Percentiles rank a stretch among this genome's conserved stretches.
Evolutionary conservation across 495 filamentous ascomycete genomes (phyloP).

Genomic region (Penicillium diatomitis): DNA sequence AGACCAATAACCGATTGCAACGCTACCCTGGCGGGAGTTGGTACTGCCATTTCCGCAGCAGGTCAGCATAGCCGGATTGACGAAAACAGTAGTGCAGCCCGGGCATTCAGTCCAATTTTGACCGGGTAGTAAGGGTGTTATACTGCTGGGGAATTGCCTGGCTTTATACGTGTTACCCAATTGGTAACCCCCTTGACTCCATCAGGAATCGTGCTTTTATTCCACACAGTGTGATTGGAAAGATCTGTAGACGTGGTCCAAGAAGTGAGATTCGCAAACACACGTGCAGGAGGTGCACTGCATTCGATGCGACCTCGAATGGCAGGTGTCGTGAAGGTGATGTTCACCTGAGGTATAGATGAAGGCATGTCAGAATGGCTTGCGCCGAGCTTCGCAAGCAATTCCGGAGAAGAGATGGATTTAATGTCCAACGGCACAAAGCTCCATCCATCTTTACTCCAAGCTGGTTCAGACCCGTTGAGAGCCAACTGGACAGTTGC

Average conservation of each 20-base stretch:
- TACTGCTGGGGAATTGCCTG: background rate
- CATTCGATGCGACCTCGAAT: constrained; percentile 24
- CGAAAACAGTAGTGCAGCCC: constrained; percentile 16
- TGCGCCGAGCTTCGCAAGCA: background rate
- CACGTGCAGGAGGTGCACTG: constrained; percentile 4
- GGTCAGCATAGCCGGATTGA: constrained; percentile 9
- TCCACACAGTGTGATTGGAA: constrained; percentile 5
- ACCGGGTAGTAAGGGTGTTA: background rate
- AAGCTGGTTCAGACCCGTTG: constrained; percentile 22
- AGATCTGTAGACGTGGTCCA: constrained; percentile 18
- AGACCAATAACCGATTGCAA: constrained; percentile 22
- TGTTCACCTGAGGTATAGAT: constrained; percentile 7
- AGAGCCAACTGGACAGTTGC: constrained; percentile 21
- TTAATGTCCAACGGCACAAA: constrained; percentile 20
- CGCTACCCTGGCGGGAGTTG: background rate
- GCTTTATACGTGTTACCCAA: constrained; percentile 2
- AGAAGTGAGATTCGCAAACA: constrained; percentile 8
- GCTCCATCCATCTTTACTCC: constrained; percentile 30
- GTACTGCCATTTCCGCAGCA: constrained; percentile 26
- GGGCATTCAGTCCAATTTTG: constrained; percentile 5
- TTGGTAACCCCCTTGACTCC: constrained; percentile 6
- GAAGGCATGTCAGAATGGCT: background rate
- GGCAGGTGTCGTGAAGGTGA: constrained; percentile 20
- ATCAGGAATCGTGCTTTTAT: constrained; percentile 7
- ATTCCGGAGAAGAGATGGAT: background rate